Evolutionary conservation across 2,329 filamentous ascomycete genomes (phyloP), one percentile per base, ranked within the genome.

Genomic region (Chaetomium olivaceum): DNA sequence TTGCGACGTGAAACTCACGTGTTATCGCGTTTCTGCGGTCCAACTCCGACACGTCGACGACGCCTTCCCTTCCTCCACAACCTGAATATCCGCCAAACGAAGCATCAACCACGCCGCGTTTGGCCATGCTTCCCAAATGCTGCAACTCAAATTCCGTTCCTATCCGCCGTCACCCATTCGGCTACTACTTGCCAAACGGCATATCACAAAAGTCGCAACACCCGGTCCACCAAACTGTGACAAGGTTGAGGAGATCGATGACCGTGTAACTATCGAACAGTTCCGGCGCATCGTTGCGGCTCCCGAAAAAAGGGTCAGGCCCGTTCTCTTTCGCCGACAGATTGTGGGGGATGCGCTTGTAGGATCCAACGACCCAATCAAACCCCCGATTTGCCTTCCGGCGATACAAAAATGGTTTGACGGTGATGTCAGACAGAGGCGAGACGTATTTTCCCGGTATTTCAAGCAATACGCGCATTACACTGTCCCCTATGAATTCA

Each of bases 351-450:
- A 6, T 21, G 23, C 23, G 4, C 14, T 5, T 3, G 11, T 6
- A 19, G 33, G 6, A n/a, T 16, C n/a, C 4, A 43, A 27, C 16
- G 43, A 12, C 29, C 6, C 36, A 31, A 16, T 14, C n/a, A 31
- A 29, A 4, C 23, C 39, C n/a, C 25, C 63, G 4, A 16, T 52
- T 14, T 6, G 12, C 21, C 25, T 62, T 25, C 58, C 63, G 19
- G 87, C 87, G 1, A 76, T 81, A 23, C 72, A 72, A 4, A 85
- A 83, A 68, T 91, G 89, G 89, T 91, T 91, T 71, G 64, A 43
- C 39, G 27, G 9, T 21, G 36, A 51, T 16, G 25, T 31, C 48
- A 36, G 64, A 66, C 39, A 25, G 51, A 48, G 25, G 5, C 31
- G 65, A 1, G 61, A 12, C 16, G 27, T 27, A 14, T 36, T 73